Base-by-base conservation (phyloP, 345 rosid genomes). In the Cardamine resedifolia region DNA sequence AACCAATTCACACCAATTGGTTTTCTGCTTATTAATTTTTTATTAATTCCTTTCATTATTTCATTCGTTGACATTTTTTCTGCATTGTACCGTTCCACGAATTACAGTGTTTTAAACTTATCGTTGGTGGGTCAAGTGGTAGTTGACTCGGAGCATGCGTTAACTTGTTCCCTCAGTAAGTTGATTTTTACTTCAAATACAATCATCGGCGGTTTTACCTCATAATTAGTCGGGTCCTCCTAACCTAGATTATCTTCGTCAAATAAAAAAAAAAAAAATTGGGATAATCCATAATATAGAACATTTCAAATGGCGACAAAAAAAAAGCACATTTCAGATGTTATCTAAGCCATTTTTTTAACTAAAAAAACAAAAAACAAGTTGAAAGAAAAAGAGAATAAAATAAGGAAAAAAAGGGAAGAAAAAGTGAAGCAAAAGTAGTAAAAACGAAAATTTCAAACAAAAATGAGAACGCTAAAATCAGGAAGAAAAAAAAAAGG, bases 391-490 rank as follows among this genome's bases (percentile, higher is more conserved):
- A 45, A 16, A 45, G 10, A n/a, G 20, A 18, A 30, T n/a, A 5
- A 30, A 28, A 28, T 5, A 28, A 28, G 7, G 3, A 26, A 26
- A 26, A n/a, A n/a, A n/a, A n/a, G n/a, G n/a, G n/a, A n/a, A n/a
- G n/a, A n/a, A n/a, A n/a, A n/a, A n/a, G n/a, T n/a, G 45, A 41
- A 66, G 18, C 23, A 51, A 24, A 51, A 20, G 24, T 71, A 24
- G 10, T 26, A 52, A 27, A 14, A 26, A 14, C 36, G 20, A 53
- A 53, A 52, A 14, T 12, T 36, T 36, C 41, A 2, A 24, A 51
- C 7, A 24, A 60, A 60, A 38, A 50, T 2, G 21, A 71, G 30
- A 61, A 71, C 30, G 44, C 75, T 61, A 50, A 34, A 71, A 61
- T 23, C 30, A 49, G 21, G 21, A 48, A 60, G 4, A 26, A 60